Conservation (phyloP, 169 alveolate genomes). For the Blepharisma undulans region DNA sequence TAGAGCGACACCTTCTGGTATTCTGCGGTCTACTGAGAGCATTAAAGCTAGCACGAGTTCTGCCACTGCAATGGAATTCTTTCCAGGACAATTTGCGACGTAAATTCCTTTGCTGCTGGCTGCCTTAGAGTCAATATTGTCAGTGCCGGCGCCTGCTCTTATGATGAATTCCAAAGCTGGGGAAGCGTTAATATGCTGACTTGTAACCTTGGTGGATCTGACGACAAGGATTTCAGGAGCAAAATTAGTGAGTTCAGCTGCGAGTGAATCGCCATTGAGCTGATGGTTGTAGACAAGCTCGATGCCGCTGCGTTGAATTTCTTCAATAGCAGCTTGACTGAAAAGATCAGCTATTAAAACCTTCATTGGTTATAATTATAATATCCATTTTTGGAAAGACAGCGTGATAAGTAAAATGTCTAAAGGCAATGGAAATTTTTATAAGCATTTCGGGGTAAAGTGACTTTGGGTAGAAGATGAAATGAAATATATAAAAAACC, state of each 20-base stretch:
- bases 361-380: constrained; percentile 9
- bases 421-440: not conserved
- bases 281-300: constrained; percentile 51
- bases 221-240: constrained; percentile 49
- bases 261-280: constrained; percentile 53
- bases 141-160: constrained; percentile 86
- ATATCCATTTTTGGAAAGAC: not conserved
- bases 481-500: not conserved
- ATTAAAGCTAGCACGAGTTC: constrained; percentile 82
- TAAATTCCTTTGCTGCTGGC: constrained; percentile 65
- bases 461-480: not conserved
- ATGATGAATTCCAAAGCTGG: constrained; percentile 62
- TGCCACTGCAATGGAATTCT: constrained; percentile 88
- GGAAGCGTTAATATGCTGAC: constrained; percentile 53
- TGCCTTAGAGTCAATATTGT: constrained; percentile 69
- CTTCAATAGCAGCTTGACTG: constrained; percentile 50
- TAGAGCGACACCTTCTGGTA: constrained; percentile 48
- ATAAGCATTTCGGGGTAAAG: not conserved
- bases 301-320: constrained; percentile 42
- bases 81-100: constrained; percentile 86
- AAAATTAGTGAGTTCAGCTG: constrained; percentile 38
- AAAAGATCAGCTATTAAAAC: constrained; percentile 62
- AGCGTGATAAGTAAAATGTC: not conserved
- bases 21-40: constrained; percentile 67
- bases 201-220: constrained; percentile 66